Percentiles rank a stretch among this genome's conserved stretches.
phyloP scores from a whole-genome alignment of 352 stramenopile species.

The Phytophthora hibernalis region DNA sequence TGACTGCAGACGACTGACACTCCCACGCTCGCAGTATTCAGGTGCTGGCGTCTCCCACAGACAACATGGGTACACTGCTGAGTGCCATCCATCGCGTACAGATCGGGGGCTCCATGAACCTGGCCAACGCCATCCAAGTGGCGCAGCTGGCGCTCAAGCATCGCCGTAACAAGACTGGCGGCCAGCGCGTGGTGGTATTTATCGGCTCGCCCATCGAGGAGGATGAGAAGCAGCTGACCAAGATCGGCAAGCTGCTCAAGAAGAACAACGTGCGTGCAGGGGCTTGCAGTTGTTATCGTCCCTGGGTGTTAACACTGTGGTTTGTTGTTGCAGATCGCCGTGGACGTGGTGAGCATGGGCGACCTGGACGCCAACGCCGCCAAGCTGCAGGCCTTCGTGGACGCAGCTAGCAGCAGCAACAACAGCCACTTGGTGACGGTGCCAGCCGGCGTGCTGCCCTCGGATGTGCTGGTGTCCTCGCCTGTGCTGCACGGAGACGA shows the following conservation, averaged over 20 bases:
- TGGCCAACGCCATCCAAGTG: conserved; percentile 97
- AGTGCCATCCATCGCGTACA: conserved; percentile 93
- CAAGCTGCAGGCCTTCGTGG: conserved; percentile 92
- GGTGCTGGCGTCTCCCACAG: conserved; percentile 96
- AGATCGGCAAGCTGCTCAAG: conserved; percentile 98
- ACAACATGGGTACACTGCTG: conserved; percentile 98
- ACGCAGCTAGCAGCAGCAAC: conserved; percentile 94
- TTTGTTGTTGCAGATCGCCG: conserved; percentile 82
- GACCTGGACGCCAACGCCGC: conserved; percentile 92
- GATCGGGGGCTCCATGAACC: conserved; percentile 92
- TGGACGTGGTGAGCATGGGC: conserved; percentile 98
- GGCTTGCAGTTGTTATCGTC: not conserved
- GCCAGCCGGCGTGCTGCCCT: conserved; percentile 95
- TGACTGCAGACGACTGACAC: not conserved
- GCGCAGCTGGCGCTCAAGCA: conserved; percentile 98
- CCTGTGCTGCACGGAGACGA: conserved; percentile 94
- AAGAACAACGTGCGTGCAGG: conserved; percentile 96
- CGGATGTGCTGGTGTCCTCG: conserved; percentile 96
- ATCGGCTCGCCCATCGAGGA: conserved; percentile 94
- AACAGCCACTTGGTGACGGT: conserved; percentile 98
- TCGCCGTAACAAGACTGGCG: conserved; percentile 97
- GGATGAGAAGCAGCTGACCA: conserved; percentile 92
- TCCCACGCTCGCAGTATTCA: conserved; percentile 73
- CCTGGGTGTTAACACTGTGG: not conserved
- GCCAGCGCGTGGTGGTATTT: conserved; percentile 96